Conservation (phyloP, 495 filamentous ascomycete genomes). For the Daldinia caldariorum region DNA sequence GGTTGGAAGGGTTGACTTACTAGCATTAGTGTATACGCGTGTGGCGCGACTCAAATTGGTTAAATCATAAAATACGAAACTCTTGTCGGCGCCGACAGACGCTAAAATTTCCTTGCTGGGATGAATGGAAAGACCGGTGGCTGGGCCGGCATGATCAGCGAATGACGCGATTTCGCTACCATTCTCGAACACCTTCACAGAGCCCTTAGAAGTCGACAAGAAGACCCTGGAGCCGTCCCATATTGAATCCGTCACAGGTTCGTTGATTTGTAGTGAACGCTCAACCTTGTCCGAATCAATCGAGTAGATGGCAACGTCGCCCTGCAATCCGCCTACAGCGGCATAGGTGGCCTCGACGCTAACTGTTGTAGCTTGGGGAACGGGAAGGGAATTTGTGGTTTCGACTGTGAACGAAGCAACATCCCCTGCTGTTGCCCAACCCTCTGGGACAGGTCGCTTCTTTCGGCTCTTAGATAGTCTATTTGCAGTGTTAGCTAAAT, state of each 20-base stretch:
- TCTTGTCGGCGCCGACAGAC: slow-evolving; percentile 91
- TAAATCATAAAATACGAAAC: slow-evolving; percentile 90
- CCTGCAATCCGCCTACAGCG: slow-evolving; percentile 82
- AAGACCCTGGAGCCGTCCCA: slow-evolving; percentile 80
- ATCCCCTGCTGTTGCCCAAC: slow-evolving; percentile 80
- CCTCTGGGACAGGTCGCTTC: slow-evolving; percentile 85
- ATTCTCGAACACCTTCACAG: slow-evolving; percentile 79
- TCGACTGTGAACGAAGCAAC: slow-evolving; percentile 72
- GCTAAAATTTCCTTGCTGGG: slow-evolving; percentile 85
- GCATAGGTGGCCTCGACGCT: slow-evolving; percentile 76
- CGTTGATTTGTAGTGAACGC: slow-evolving; percentile 70
- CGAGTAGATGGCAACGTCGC: slow-evolving; percentile 81
- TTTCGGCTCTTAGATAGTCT: slow-evolving; percentile 86
- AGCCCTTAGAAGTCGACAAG: slow-evolving; percentile 77
- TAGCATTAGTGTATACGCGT: slow-evolving; percentile 81
- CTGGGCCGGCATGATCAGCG: slow-evolving; percentile 80
- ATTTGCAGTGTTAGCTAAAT: slow-evolving; percentile 21
- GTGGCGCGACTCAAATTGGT: slow-evolving; percentile 69
- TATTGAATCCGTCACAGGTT: slow-evolving; percentile 77
- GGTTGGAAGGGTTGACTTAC: slow-evolving; percentile 62
- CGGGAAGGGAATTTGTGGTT: slow-evolving; percentile 71
- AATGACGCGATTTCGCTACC: slow-evolving; percentile 73
- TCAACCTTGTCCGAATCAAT: slow-evolving; percentile 74
- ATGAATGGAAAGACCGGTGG: slow-evolving; percentile 80
- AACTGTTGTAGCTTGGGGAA: slow-evolving; percentile 68